Evolutionary conservation across 768 basidiomycete species (phyloP), one percentile per base, ranked within the genome.

Genomic region (Tylopilus balloui): DNA sequence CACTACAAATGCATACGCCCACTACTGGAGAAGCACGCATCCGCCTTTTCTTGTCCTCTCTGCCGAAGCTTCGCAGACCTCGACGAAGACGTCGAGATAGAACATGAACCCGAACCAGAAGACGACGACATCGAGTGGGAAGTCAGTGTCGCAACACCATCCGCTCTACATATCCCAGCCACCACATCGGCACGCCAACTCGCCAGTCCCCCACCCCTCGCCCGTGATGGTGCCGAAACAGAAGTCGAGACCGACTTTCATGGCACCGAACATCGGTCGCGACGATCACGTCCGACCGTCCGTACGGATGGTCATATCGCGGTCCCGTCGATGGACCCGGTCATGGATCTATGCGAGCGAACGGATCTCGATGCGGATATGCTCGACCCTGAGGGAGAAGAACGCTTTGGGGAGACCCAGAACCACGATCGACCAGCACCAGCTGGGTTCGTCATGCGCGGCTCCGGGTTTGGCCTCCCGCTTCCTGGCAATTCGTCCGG

Each of bases 1-100:
- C 91, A 93, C 71, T 92, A 90, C 80, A 98, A 97, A 69, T 97
- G 95, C 67, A 93, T 99, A 51, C 81, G 92, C 1, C 95, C 94
- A 2, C 76, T 98, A 11, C 77, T 97, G 36, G 80, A 89, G 56
- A 70, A 78, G n/a, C 92, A 97, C 68, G 83, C 93, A 58, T 91
- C 94, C 0, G 88, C 89, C 6, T 99, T 98, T 72, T 88, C 83
- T 13, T 99, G 95, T 61, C 95, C 95, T 0, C 79, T 99, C 7
- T 99, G 95, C 67, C 78, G 95, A 34, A 93, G 92, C 0, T 99
- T 87, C 60, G 93, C 93, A 13, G 87, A 98, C 65, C 79, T 99
- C 15, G 93, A 98, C 42, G 92, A 92, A 48, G 95, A 97, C 62
- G 94, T 96, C 42, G 95, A 97, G 55, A 71, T 81, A 0, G 85